Percentiles rank a stretch among this genome's conserved stretches.
phyloP scores from a whole-genome alignment of 768 basidiomycete genomes.

The Tulasnella sp. region DNA sequence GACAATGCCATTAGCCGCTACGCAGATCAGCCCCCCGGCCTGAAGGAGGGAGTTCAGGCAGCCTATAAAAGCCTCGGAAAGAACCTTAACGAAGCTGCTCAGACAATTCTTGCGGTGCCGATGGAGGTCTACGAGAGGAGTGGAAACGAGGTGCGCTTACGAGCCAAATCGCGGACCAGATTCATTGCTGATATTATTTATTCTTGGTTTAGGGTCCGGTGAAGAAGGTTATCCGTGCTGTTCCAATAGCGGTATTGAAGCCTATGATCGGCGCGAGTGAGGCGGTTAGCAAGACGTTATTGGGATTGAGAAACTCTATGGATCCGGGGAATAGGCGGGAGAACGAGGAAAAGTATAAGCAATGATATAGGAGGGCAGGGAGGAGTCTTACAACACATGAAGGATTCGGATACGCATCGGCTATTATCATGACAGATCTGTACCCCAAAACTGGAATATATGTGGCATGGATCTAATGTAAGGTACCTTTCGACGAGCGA shows the following conservation, averaged over 20 bases:
- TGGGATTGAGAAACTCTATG: conserved; percentile 86
- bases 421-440: no score
- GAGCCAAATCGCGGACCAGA: no score
- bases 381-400: no score
- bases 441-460: no score
- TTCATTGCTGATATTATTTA: no score
- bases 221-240: conserved; percentile 88
- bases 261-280: conserved; percentile 98
- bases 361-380: conserved; percentile 26
- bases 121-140: conserved; percentile 98
- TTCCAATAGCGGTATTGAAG: conserved; percentile 92
- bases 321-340: conserved; percentile 77
- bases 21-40: conserved; percentile 77
- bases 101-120: conserved; percentile 95
- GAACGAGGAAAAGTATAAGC: conserved; percentile 91
- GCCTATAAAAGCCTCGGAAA: conserved; percentile 83
- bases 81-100: conserved; percentile 88
- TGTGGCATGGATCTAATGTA: no score
- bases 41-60: conserved; percentile 77
- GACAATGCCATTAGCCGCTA: conserved; percentile 64
- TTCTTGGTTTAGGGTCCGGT: conserved; percentile 84
- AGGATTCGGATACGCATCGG: no score
- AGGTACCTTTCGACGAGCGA: no score
- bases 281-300: conserved; percentile 88
- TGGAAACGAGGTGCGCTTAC: conserved; percentile 62